Conservation (phyloP, 2,329 filamentous ascomycete genomes). For the Colletotrichum sansevieriae region DNA sequence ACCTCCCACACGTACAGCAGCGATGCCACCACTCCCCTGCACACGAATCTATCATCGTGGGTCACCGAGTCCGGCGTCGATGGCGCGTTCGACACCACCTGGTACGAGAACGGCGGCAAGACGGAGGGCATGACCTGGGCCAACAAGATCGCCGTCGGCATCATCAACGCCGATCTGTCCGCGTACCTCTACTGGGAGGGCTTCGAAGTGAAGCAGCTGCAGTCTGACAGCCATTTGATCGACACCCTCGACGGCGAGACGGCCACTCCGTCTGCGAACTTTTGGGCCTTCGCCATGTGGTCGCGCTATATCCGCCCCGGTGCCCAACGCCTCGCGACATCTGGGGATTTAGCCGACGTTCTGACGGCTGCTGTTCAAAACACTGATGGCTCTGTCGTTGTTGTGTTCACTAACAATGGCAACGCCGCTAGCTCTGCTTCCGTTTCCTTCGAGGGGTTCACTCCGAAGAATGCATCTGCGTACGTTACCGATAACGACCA, state of each 20-base stretch:
- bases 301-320: conserved; percentile 54
- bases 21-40: conserved; percentile 54
- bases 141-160: conserved; percentile 63
- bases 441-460: conserved; percentile 49
- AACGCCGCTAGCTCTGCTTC: conserved; percentile 46
- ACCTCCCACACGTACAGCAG: conserved; percentile 39
- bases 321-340: conserved; percentile 49
- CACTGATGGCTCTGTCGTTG: conserved; percentile 53
- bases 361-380: conserved; percentile 54
- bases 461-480: conserved; percentile 46
- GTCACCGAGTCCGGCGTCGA: conserved; percentile 65
- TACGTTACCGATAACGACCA: conserved; percentile 54
- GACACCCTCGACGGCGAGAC: conserved; percentile 45
- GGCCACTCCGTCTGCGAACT: conserved; percentile 50
- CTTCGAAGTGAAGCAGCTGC: conserved; percentile 48
- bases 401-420: conserved; percentile 52
- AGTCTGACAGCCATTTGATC: conserved; percentile 47
- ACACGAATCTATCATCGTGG: conserved; percentile 61
- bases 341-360: conserved; percentile 46
- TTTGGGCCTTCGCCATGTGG: conserved; percentile 59
- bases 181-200: conserved; percentile 70
- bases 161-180: conserved; percentile 61
- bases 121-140: conserved; percentile 69
- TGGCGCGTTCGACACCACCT: conserved; percentile 57
- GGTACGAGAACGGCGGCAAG: conserved; percentile 59